Conservation (phyloP, 2,329 filamentous ascomycete species). For the Zymoseptoria ardabiliae region DNA sequence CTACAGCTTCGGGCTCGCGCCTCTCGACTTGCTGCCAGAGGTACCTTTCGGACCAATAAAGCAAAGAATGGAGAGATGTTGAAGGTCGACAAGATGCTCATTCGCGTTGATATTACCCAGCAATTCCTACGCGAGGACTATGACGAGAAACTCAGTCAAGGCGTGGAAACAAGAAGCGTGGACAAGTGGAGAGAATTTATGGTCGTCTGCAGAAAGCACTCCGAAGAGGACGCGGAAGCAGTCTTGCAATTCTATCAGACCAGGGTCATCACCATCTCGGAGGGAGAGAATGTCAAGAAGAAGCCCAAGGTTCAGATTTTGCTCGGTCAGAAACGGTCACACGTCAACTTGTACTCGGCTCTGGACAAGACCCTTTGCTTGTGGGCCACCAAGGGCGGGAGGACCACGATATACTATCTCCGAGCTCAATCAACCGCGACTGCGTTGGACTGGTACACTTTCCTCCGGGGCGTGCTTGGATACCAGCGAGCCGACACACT, state of each 20-base stretch:
- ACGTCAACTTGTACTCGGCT: constrained; percentile 57
- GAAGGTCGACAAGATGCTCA: constrained; percentile 62
- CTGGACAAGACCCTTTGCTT: constrained; percentile 61
- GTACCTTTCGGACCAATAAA: constrained; percentile 26
- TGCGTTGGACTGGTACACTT: constrained; percentile 63
- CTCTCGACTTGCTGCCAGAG: constrained; percentile 23
- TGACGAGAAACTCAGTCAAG: constrained; percentile 55
- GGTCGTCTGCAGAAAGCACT: constrained; percentile 53
- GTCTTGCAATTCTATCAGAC: constrained; percentile 30
- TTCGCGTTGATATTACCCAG: constrained; percentile 49
- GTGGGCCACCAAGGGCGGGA: constrained; percentile 48
- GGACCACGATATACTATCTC: constrained; percentile 56
- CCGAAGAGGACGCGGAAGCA: constrained; percentile 42
- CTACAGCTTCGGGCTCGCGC: constrained; percentile 26
- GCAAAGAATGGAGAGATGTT: constrained; percentile 53
- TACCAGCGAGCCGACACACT: constrained; percentile 50
- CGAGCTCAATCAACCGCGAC: constrained; percentile 53
- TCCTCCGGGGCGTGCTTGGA: constrained; percentile 53
- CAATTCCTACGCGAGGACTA: constrained; percentile 51
- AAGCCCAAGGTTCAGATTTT: constrained; percentile 52
- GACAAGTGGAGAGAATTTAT: constrained; percentile 62
- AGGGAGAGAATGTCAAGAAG: constrained; percentile 46
- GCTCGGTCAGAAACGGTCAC: constrained; percentile 46
- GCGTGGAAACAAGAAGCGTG: constrained; percentile 49
- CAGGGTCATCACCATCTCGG: constrained; percentile 47